Conservation (phyloP, 2,329 filamentous ascomycete genomes). For the Ophiosphaerella narmari region DNA sequence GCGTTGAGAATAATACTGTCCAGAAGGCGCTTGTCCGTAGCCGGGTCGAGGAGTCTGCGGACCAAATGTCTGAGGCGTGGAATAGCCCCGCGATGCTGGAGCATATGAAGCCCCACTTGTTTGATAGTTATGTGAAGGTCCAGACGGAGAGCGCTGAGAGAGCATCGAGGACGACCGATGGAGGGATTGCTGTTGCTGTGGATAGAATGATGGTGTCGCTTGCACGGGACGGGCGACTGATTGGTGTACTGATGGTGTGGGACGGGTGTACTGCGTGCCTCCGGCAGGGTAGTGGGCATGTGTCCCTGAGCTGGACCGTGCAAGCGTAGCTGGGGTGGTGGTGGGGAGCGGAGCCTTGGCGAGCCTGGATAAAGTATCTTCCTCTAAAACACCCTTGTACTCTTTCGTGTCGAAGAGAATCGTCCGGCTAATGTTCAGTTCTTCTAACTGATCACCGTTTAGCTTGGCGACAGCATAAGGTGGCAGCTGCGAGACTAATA, state of each 20-base stretch:
- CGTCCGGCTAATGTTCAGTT: conserved; percentile 79
- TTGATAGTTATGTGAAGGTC: conserved; percentile 35
- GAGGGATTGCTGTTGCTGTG: conserved; percentile 42
- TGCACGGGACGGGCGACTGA: conserved; percentile 37
- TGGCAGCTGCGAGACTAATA: conserved; percentile 76
- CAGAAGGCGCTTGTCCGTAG: conserved; percentile 28
- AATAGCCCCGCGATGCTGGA: conserved; percentile 31
- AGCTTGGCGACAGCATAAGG: conserved; percentile 86
- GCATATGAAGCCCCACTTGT: conserved; percentile 34
- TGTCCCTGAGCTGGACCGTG: conserved; percentile 31
- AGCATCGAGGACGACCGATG: conserved; percentile 45
- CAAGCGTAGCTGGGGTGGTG: conserved; percentile 33
- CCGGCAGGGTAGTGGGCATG: conserved; percentile 36
- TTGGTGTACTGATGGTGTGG: conserved; percentile 30
- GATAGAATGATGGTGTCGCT: conserved; percentile 34
- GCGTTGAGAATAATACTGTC: conserved; percentile 39
- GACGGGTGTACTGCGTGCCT: conserved; percentile 38
- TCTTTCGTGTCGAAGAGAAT: conserved; percentile 74
- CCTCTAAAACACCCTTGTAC: conserved; percentile 80
- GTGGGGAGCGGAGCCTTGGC: conserved; percentile 47
- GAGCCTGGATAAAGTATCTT: conserved; percentile 65
- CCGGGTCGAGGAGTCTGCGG: conserved; percentile 40
- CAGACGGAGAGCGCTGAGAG: conserved; percentile 41
- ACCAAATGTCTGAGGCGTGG: conserved; percentile 33
- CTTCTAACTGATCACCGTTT: conserved; percentile 82